Base-by-base conservation (phyloP, 495 filamentous ascomycete genomes). In the Bombardia bombarda region DNA sequence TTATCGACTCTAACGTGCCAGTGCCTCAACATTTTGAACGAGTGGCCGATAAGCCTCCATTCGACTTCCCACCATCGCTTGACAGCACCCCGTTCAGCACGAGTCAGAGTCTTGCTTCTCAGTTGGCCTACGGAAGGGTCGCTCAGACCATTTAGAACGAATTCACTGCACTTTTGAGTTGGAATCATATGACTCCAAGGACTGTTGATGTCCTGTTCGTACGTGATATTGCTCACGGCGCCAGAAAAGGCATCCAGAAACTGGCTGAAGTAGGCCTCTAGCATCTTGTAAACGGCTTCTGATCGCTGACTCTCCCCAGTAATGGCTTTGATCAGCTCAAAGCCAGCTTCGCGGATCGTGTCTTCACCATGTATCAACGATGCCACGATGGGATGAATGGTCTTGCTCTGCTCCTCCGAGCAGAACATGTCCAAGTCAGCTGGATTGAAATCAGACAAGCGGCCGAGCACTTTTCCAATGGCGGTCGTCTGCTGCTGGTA, bases 81-180 rank as follows among this genome's bases (percentile, higher is more conserved):
- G 20, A 92, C 63, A 7, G 77, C 72, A 31, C 77, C 70, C 18
- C 73, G 67, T 51, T 90, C 84, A 33, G 67, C 67, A n/a, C 69
- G 56, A 18, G 75, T 72, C 23, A 78, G 65, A 9, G 72, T 70
- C 28, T 73, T 76, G 31, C 76, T 80, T 40, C 88, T 74, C 22
- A 98, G 73, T 38, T 94, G 72, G 42, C 92, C 93, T 42, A 79
- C 76, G 35, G 86, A 78, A 4, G 77, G 77, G 46, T 94, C 85
- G 72, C 87, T 92, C 22, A 98, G 78, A 48, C 83, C 75, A 47
- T 86, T 78, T 25, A 97, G 66, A 23, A 95, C 74, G 50, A 89
- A 85, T 20, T 78, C 78, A 42, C 78, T 79, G 25, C 80, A 82
- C 46, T 83, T 84, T 32, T 94, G 63, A 66, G 88, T 74, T 32